Conservation (phyloP, 2,329 filamentous ascomycete genomes). For the Monosporascus sp. region DNA sequence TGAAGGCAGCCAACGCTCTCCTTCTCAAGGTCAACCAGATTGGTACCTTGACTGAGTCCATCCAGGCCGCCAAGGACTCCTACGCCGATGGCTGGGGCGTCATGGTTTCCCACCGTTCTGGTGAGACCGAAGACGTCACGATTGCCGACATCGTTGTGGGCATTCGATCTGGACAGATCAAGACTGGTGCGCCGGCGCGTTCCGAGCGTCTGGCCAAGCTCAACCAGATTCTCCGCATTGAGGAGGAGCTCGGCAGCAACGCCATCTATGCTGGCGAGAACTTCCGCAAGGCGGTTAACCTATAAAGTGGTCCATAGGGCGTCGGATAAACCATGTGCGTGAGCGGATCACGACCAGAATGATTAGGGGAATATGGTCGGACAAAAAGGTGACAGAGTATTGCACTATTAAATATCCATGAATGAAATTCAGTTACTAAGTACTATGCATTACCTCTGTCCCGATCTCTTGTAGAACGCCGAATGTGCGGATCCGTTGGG, state of each 20-base stretch:
- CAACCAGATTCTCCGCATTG: constrained; percentile 99
- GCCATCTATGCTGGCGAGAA: constrained; percentile 87
- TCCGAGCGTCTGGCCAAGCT: constrained; percentile 99
- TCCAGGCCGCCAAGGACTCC: constrained; percentile 98
- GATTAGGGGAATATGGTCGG: constrained; percentile 20
- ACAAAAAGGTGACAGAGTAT: constrained; percentile 24
- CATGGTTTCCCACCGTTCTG: constrained; percentile 99
- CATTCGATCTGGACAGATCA: constrained; percentile 96
- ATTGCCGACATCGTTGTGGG: constrained; percentile 97
- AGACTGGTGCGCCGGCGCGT: constrained; percentile 92
- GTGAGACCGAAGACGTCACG: constrained; percentile 99
- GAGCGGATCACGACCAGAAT: constrained; percentile 20
- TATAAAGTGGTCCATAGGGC: constrained; percentile 49
- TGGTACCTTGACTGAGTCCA: constrained; percentile 95
- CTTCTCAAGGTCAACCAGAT: constrained; percentile 99
- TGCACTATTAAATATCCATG: constrained; percentile 12
- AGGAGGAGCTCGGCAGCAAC: constrained; percentile 93
- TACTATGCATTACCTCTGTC: constrained; percentile 1
- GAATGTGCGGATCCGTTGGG: too few species aligned
- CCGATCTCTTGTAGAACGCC: neutral
- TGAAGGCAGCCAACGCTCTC: constrained; percentile 97
- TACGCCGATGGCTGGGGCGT: constrained; percentile 95
- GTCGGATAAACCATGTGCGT: constrained; percentile 10
- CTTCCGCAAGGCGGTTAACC: constrained; percentile 86
- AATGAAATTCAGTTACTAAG: constrained; percentile 9